phyloP scores from a whole-genome alignment of 352 stramenopile genomes.

The Aphanomyces stellatus region DNA sequence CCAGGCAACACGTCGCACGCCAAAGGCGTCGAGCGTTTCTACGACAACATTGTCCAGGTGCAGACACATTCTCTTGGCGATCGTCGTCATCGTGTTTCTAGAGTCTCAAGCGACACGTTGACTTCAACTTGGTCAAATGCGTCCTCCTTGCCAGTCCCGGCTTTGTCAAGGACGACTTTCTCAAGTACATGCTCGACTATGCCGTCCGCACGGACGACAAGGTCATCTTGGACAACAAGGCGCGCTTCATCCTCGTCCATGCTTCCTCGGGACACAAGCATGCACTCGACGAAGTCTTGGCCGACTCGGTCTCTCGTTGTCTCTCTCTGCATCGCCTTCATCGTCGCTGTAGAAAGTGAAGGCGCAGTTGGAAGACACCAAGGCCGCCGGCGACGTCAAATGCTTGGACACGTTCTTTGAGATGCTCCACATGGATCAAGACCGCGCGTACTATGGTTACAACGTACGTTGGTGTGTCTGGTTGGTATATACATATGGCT shows the following conservation, averaged over 20 bases:
- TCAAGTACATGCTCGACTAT: constrained; percentile 91
- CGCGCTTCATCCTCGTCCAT: constrained; percentile 94
- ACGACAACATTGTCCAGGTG: constrained; percentile 90
- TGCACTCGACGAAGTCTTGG: constrained; percentile 95
- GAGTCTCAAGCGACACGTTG: constrained; percentile 92
- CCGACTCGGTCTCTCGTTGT: constrained; percentile 48
- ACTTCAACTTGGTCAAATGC: constrained; percentile 96
- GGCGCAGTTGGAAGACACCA: constrained; percentile 91
- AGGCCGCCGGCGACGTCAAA: constrained; percentile 89
- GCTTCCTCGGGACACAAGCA: constrained; percentile 96
- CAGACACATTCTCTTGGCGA: not conserved
- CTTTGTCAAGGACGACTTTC: constrained; percentile 98
- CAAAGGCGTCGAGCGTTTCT: constrained; percentile 94
- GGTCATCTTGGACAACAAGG: constrained; percentile 92
- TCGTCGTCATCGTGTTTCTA: constrained; percentile 21
- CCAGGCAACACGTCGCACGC: constrained; percentile 89
- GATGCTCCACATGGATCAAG: constrained; percentile 93
- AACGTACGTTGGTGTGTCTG: constrained; percentile 27
- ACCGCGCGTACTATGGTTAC: constrained; percentile 96
- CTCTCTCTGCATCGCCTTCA: not conserved
- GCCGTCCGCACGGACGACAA: constrained; percentile 91
- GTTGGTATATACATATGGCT: not conserved
- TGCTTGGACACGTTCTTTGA: constrained; percentile 92
- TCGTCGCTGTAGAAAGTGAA: constrained; percentile 45
- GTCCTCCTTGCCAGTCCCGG: constrained; percentile 93